Base-by-base conservation (phyloP, 352 stramenopile species). In the Globisporangium uncinulatum region DNA sequence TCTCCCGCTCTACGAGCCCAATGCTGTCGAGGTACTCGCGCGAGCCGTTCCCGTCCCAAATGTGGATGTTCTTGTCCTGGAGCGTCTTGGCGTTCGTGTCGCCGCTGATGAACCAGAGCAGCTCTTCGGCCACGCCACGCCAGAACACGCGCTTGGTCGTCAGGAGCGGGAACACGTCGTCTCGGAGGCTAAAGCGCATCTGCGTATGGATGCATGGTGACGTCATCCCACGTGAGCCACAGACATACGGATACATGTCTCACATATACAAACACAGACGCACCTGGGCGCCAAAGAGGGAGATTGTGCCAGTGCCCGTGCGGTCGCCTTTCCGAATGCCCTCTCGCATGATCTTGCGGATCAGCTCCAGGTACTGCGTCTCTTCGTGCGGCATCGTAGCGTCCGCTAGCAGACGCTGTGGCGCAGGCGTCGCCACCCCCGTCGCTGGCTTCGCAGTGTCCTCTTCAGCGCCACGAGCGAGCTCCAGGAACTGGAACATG, bases 91-190 rank as follows among this genome's bases (percentile, higher is more conserved):
- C 95, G 67, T 96, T 98, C 20, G 96, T 99, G 62, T 95, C 90
- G n/a, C 97, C 97, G 48, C 80, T 86, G 64, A 99, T 92, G 71
- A 99, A 99, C 97, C 97, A 99, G 42, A 99, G 73, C 37, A 99
- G 74, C 73, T 99, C 98, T 74, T 99, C 97, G 0, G 96, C 97
- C 34, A 99, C 96, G 50, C 97, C 97, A 39, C 97, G 81, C 97
- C 97, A 99, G 71, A 99, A 99, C 34, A 99, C 97, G 44, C 89
- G 77, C 81, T 99, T 99, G 19, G 98, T 99, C 31, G 98, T 99
- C 24, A 99, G 70, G 41, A 99, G 71, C 6, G 98, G 98, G 60
- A 99, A 96, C 9, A 85, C 79, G 42, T 95, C 87, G 65, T 99
- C 74, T 21, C 96, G 83, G 11, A 99, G 72, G 60, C 81, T 94